Percentiles rank a stretch among this genome's conserved stretches.
Evolutionary conservation across 768 basidiomycete species (phyloP).

Genomic region (Serendipita indica): DNA sequence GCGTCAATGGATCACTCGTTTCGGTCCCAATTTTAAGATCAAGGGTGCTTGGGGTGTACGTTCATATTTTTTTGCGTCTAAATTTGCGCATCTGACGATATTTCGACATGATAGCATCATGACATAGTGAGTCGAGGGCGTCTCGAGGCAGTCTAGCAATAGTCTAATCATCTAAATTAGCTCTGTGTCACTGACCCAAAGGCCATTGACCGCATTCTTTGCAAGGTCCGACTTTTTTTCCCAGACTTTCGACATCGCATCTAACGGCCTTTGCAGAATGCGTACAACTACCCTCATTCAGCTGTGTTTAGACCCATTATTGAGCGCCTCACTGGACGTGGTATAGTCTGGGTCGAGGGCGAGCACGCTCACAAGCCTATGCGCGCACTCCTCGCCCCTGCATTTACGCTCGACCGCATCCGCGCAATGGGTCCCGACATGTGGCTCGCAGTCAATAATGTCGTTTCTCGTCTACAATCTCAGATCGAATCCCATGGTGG

Average conservation of each 20-base stretch:
- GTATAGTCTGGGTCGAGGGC: conserved; percentile 7
- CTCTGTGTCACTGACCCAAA: background rate
- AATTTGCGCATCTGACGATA: background rate
- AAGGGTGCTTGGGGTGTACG: conserved; percentile 24
- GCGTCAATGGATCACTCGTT: conserved; percentile 22
- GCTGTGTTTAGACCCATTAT: background rate
- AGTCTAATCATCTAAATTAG: background rate
- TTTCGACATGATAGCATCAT: conserved; percentile 17
- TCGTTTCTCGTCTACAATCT: background rate
- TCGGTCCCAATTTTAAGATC: conserved; percentile 25
- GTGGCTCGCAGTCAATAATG: conserved; percentile 2
- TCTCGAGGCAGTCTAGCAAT: background rate
- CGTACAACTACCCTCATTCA: conserved; percentile 22
- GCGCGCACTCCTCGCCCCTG: conserved; percentile 6
- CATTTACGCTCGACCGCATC: conserved; percentile 4
- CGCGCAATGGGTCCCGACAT: conserved; percentile 9
- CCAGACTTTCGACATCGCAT: conserved; percentile 20
- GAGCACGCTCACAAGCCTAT: background rate
- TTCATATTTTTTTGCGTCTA: background rate
- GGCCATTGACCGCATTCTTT: background rate
- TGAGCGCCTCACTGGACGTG: background rate
- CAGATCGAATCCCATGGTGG: background rate
- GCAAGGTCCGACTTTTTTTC: background rate
- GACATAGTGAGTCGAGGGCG: conserved; percentile 24
- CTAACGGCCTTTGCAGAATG: conserved; percentile 23